Evolutionary conservation across 2,329 filamentous ascomycete genomes (phyloP).

Genomic region (Trichoderma afroharzianum): DNA sequence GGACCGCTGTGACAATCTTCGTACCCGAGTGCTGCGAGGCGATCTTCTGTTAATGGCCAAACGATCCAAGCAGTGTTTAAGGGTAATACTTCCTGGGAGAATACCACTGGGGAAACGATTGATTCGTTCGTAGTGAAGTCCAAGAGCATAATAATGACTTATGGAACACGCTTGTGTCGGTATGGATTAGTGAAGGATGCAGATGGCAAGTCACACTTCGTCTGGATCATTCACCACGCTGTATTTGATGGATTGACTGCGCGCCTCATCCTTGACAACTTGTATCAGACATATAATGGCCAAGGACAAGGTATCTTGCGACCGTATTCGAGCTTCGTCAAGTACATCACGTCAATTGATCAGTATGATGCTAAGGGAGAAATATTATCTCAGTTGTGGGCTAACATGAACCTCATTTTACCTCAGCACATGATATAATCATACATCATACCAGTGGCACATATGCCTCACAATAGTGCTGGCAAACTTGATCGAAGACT

Average conservation of each 20-base stretch:
- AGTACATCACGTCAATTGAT: background rate
- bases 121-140: background rate
- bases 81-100: background rate
- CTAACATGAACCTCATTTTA: background rate
- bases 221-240: constrained; percentile 4
- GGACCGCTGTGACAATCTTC: constrained; percentile 2
- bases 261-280: background rate
- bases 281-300: background rate
- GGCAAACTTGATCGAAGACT: constrained; percentile 15
- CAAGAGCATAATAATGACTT: background rate
- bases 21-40: constrained; percentile 15
- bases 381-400: background rate
- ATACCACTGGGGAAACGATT: background rate
- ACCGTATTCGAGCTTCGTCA: background rate
- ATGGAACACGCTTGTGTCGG: background rate
- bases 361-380: background rate
- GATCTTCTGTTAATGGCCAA: background rate
- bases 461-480: constrained; percentile 12
- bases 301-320: background rate
- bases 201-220: background rate
- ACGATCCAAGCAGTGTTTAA: background rate
- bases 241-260: constrained; percentile 11
- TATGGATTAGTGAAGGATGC: background rate
- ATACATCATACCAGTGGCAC: background rate
- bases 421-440: constrained; percentile 27